Evolutionary conservation across 208 protist genomes (phyloP), one percentile per base, ranked within the genome.

Genomic region (Herpetomonas muscarum): DNA sequence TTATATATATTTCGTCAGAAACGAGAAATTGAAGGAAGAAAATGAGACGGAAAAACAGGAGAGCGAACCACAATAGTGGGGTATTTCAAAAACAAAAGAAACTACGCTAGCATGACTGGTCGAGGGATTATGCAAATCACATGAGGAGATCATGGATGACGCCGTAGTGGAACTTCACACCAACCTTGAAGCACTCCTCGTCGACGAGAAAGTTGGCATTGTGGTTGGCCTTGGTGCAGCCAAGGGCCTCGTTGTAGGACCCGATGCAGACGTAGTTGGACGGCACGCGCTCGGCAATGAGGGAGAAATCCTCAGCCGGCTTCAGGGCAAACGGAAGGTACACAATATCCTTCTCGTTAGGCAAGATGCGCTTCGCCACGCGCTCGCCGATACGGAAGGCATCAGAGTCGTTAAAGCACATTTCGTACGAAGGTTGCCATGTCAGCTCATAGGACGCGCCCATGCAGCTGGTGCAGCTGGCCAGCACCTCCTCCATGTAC

Each of bases 251-350:
- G 17, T 77, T 72, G 59, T 77, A 72, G 34, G 51, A 61, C 12
- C 80, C 80, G 47, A 87, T 72, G 31, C 58, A 61, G 24, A 73
- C 66, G 37, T 79, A 74, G 61, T 79, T 81, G 3, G 46, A 64
- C 15, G 80, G 80, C 6, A 64, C 53, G 10, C 37, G 24, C 45
- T 74, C 54, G 4, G 26, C 58, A 57, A 77, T 79, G 45, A 69
- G 57, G 12, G 45, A 57, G 54, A 87, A 87, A 62, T 87, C 80
- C n/a, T 80, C 76, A 13, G 63, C 67, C 1, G 69, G 58, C 15
- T 57, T 44, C 59, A 65, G 56, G 47, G 70, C 64, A 28, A 58
- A 55, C 0, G 63, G 55, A 15, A 63, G 24, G 1, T 67, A 61
- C 6, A 75, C 64, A 12, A 81, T 55, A 28, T 70, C 57, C n/a